Evolutionary conservation across 2,329 filamentous ascomycete species (phyloP), one percentile per base, ranked within the genome.

Genomic region (Hymenoscyphus linearis): DNA sequence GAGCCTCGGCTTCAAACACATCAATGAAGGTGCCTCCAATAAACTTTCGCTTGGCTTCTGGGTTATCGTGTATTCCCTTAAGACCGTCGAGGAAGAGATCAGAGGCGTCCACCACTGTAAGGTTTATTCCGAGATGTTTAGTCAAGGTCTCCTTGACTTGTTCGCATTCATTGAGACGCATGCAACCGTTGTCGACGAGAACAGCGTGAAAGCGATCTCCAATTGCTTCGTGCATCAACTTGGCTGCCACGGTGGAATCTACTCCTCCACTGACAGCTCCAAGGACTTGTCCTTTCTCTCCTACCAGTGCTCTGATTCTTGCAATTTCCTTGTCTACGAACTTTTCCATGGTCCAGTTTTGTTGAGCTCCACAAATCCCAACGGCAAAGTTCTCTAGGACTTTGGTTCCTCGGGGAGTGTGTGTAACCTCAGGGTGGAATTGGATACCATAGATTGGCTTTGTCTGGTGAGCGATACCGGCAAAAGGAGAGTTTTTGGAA

Each of bases 21-120:
- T 92, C 88, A 66, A 92, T 91, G 74, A 92, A 90, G 25, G 80
- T 82, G 65, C 81, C 84, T 60, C 92, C 93, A 64, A 97, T 97
- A 69, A 97, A 87, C 78, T 96, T 96, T 60, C 93, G 83, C 82
- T 96, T 97, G 72, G 84, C 84, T 76, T 98, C 93, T 0, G 93
- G 93, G 34, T 86, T 61, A 60, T 90, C 91, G 0, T 77, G 79
- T 27, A 96, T 84, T 18, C 91, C 93, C 66, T 85, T 83, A 0
- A 98, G 85, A 26, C 86, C 81, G 34, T 78, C 77, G n/a, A 97
- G 79, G 80, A 98, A 98, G 27, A 83, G 78, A 63, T 96, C 81
- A 10, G 83, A 82, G 0, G 85, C 92, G 72, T 98, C 89, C 1
- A 96, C 85, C 31, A 98, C 88, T 0, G 90, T 96, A 2, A 98